These are phyloP conservation scores for Pseudopithomyces maydicus DNA, from an alignment of 2,329 filamentous ascomycete species.

Conservation along the genomic window DNA sequence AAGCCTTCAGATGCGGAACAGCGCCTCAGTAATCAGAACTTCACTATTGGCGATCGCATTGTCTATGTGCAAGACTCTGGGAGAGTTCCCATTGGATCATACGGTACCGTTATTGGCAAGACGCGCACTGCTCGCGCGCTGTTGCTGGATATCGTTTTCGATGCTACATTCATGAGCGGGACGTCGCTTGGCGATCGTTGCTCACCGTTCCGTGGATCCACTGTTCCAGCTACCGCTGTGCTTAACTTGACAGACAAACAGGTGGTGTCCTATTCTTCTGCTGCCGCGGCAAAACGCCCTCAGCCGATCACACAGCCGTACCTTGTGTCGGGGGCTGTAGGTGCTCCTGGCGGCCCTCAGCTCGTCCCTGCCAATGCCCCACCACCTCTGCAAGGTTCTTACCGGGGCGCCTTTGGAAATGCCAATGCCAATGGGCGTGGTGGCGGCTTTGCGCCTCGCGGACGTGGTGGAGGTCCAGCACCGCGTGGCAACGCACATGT, in stretches of 20 bases:
- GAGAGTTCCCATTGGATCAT: conserved; percentile 89
- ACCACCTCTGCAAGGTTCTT: conserved; percentile 63
- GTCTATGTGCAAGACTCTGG: conserved; percentile 92
- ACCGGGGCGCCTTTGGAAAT: conserved; percentile 61
- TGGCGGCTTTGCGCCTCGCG: conserved; percentile 4
- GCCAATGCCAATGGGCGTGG: conserved; percentile 41
- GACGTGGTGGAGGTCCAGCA: conserved; percentile 45
- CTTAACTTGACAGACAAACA: conserved; percentile 86
- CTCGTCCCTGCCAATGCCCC: conserved; percentile 61
- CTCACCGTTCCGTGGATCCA: conserved; percentile 91
- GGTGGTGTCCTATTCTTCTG: conserved; percentile 70
- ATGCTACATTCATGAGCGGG: conserved; percentile 95
- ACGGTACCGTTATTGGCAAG: conserved; percentile 93
- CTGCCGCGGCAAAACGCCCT: conserved; percentile 59
- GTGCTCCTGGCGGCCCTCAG: conserved; percentile 64
- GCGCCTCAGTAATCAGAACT: conserved; percentile 81
- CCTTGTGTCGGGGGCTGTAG: conserved; percentile 47
- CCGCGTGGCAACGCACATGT: conserved; percentile 29
- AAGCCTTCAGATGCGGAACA: conserved; percentile 97
- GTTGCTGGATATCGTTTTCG: conserved; percentile 90
- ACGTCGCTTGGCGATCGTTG: conserved; percentile 89
- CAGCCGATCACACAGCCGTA: conserved; percentile 56
- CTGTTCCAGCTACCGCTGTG: conserved; percentile 84
- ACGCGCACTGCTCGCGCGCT: conserved; percentile 83
- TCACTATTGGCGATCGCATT: conserved; percentile 84